These are phyloP conservation scores for Solanum aculeatissimum DNA, from an alignment of 305 asterid genomes.

Conservation along the genomic window DNA sequence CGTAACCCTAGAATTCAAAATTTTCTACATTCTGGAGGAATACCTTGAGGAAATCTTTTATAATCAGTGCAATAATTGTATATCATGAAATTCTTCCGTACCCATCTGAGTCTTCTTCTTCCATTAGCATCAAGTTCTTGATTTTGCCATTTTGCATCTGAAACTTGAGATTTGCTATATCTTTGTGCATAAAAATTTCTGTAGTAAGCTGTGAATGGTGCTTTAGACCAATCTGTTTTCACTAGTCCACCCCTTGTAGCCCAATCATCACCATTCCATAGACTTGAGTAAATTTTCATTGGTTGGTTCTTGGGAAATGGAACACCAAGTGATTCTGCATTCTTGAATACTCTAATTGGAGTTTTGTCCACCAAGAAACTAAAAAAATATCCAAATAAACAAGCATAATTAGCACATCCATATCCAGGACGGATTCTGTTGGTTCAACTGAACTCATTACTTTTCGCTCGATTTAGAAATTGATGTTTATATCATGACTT, in stretches of 20 bases:
- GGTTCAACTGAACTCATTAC: background rate
- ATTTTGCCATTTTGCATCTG: constrained; percentile 40
- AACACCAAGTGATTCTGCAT: constrained; percentile 47
- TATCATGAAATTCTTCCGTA: constrained; percentile 73
- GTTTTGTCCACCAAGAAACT: background rate
- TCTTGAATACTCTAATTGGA: constrained; percentile 23
- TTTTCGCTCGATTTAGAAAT: background rate
- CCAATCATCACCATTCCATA: constrained; percentile 83
- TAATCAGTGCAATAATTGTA: constrained; percentile 61
- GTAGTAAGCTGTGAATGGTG: constrained; percentile 74
- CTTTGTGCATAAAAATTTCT: constrained; percentile 50
- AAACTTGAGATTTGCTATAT: constrained; percentile 6
- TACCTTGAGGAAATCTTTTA: constrained; percentile 54
- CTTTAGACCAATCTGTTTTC: constrained; percentile 68
- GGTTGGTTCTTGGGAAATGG: constrained; percentile 68
- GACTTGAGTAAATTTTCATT: constrained; percentile 76
- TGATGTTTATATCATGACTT: background rate
- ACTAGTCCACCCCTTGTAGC: constrained; percentile 72
- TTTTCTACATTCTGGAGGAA: constrained; percentile 49
- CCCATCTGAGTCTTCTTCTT: constrained; percentile 77
- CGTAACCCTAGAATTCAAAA: background rate
- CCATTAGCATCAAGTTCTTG: constrained; percentile 56
- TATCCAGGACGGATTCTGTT: background rate
- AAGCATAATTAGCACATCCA: background rate
- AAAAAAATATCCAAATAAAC: background rate